Evolutionary conservation across 257 asterid species (phyloP), one percentile per base, ranked within the genome.

Genomic region (Apocynum venetum): DNA sequence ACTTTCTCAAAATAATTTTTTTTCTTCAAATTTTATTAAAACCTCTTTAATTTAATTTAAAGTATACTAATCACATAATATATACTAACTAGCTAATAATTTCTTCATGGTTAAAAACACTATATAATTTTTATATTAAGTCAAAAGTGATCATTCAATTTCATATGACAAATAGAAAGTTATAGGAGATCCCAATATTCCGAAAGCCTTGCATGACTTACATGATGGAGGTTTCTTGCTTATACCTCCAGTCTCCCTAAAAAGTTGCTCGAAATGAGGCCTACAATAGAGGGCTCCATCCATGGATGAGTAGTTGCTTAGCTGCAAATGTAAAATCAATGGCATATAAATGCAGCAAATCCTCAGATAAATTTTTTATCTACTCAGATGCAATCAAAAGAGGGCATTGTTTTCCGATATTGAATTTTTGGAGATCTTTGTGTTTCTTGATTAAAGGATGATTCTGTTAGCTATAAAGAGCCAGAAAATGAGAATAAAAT

Each of bases 291-390:
- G 77, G 75, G 81, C 84, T 80, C 97, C 98, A 63, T 91, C 96
- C 89, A 88, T 83, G 77, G 96, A 86, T 11, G 96, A 91, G 85
- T 90, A 93, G 89, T 82, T 90, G 91, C 98, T 93, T 91, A 93
- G 89, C 98, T 93, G 87, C 63, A n/a, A 51, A 2, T 6, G 51
- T 20, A 38, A 57, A 53, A 53, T 9, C 56, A 52, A 12, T 52
- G 4, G 47, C 47, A 2, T 15, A 7, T 53, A 53, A 53, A 60
- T 25, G 67, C 38, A 60, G 41, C 38, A 38, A 25, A 25, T 25
- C 31, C 31, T 25, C 31, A n/a, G n/a, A n/a, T n/a, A n/a, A n/a
- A n/a, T n/a, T n/a, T n/a, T n/a, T n/a, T n/a, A n/a, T n/a, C n/a
- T n/a, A n/a, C n/a, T n/a, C n/a, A n/a, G n/a, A n/a, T n/a, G n/a